phyloP scores from a whole-genome alignment of 2,329 filamentous ascomycete species.

The Fusarium sublunatum region DNA sequence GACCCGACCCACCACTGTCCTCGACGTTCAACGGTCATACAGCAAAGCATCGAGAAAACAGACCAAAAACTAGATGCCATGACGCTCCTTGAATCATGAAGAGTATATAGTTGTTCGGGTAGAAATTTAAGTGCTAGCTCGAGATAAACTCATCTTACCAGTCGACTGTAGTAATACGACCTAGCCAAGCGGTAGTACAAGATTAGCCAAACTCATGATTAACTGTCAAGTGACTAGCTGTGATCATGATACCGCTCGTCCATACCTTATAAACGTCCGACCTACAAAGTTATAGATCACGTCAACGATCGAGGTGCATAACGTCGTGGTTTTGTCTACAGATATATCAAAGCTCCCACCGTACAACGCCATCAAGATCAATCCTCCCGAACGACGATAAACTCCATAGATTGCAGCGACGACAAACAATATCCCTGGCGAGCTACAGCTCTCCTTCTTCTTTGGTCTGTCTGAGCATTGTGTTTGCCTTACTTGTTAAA shows the following conservation, averaged over 20 bases:
- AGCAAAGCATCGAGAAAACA: neutral
- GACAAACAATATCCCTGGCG: slow-evolving; percentile 15
- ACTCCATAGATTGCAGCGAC: slow-evolving; percentile 39
- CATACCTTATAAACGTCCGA: neutral
- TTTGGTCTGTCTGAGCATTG: neutral
- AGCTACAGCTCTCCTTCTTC: neutral
- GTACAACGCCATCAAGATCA: slow-evolving; percentile 40
- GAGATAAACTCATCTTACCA: too few relatives aligned
- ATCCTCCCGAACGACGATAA: slow-evolving; percentile 31
- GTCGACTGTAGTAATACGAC: too few relatives aligned
- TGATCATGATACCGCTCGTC: neutral
- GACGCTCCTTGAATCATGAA: too few relatives aligned
- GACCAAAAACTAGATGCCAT: too few relatives aligned
- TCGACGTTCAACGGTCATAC: neutral
- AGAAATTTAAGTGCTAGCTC: too few relatives aligned
- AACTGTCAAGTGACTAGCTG: neutral
- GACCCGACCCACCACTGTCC: slow-evolving; percentile 12
- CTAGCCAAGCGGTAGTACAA: neutral
- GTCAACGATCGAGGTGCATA: neutral
- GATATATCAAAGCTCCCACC: slow-evolving; percentile 36
- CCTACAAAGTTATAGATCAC: too few relatives aligned
- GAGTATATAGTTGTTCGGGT: too few relatives aligned
- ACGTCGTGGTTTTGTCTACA: slow-evolving; percentile 40
- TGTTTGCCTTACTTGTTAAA: neutral
- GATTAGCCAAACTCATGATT: neutral